Evolutionary conservation across 805 yeast species (phyloP), one percentile per base, ranked within the genome.

Genomic region (Dipodascus geniculatus): DNA sequence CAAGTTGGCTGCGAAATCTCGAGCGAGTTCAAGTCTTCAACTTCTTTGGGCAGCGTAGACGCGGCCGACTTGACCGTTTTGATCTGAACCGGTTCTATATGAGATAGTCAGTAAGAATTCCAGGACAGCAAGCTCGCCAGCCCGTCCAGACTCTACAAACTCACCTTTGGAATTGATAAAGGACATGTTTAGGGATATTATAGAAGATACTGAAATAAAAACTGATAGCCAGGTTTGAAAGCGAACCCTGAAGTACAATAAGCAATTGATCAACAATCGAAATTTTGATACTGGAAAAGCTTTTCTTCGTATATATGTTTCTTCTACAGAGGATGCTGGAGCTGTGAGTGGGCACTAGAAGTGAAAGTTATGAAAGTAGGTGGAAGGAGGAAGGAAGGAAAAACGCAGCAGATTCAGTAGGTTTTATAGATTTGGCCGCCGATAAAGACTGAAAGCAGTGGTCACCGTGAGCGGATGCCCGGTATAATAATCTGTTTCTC

Each of bases 191-290:
- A 38, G 17, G 33, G 33, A 28, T 28, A 28, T 28, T 28, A 28
- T 28, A 28, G 33, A 28, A 28, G 33, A 28, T 28, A n/a, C n/a
- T n/a, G n/a, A n/a, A n/a, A 6, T 28, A 28, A 28, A 28, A 28
- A 28, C 33, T 28, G 14, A n/a, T 38, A n/a, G 44, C 44, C 4
- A 38, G 44, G 44, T 38, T 38, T 38, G 44, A 38, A 38, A 38
- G 44, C 44, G 44, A 38, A 38, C 44, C 44, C 44, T 38, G 44
- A 38, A 17, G 44, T 14, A 38, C 44, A 38, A 38, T 38, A 38
- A 38, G 44, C 44, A 38, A 38, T 38, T 38, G 44, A 38, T 38
- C 20, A 17, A 38, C 44, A 38, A 38, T 38, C 44, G 44, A 38
- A 11, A n/a, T 9, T 38, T n/a, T n/a, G n/a, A n/a, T n/a, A n/a